Conservation (phyloP, 345 rosid species). For the Boechera retrofracta region DNA sequence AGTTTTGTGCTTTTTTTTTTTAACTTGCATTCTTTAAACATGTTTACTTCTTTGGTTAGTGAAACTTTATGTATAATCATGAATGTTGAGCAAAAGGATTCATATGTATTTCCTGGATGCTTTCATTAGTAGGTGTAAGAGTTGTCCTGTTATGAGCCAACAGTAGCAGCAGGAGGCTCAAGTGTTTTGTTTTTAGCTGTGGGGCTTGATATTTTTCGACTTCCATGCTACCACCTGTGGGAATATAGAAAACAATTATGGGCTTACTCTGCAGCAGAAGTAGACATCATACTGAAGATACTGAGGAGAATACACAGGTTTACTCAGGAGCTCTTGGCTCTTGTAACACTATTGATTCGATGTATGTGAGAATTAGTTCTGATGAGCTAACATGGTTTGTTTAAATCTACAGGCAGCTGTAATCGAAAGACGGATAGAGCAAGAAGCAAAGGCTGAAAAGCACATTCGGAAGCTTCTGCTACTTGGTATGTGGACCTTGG, state of each 20-base stretch:
- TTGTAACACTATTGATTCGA: slow-evolving; percentile 3
- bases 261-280: slow-evolving; percentile 91
- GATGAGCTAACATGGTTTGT: slow-evolving; percentile 11
- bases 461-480: slow-evolving; percentile 92
- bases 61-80: neutral
- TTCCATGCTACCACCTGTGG: slow-evolving; percentile 59
- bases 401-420: slow-evolving; percentile 71
- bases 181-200: slow-evolving; percentile 32
- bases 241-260: slow-evolving; percentile 57
- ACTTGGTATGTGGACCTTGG: slow-evolving; percentile 62
- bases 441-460: slow-evolving; percentile 92
- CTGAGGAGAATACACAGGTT: slow-evolving; percentile 89
- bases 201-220: slow-evolving; percentile 45
- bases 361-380: slow-evolving; percentile 1
- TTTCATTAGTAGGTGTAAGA: slow-evolving; percentile 39
- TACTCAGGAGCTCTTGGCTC: neutral
- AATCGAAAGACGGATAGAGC: slow-evolving; percentile 95
- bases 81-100: neutral
- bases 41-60: neutral
- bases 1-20: neutral
- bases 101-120: neutral
- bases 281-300: slow-evolving; percentile 62
- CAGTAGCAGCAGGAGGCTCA: slow-evolving; percentile 27
- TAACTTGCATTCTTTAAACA: neutral
- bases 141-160: slow-evolving; percentile 37